Conservation (phyloP, 148 eudicot genomes). For the Pharnaceum exiguum region DNA sequence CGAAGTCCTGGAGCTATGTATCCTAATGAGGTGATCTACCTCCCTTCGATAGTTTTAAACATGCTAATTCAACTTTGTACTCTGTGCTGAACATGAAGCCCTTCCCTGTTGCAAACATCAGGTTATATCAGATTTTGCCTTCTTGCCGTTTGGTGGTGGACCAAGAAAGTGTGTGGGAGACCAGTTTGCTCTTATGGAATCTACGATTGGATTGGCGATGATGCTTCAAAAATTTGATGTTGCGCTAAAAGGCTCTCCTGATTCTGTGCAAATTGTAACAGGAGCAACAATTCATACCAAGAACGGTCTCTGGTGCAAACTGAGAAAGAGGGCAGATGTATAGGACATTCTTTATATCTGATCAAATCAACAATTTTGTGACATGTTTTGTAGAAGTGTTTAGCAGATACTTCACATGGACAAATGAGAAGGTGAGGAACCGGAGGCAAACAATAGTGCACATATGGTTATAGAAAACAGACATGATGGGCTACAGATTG, state of each 20-base stretch:
- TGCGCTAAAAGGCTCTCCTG: slow-evolving; percentile 71
- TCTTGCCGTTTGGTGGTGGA: slow-evolving; percentile 96
- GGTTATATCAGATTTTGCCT: slow-evolving; percentile 81
- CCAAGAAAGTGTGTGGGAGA: slow-evolving; percentile 96
- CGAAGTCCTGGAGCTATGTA: slow-evolving; percentile 96
- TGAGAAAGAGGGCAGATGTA: slow-evolving; percentile 50
- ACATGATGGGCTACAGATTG: too few species aligned
- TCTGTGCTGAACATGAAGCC: neutral
- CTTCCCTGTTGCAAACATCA: slow-evolving; percentile 27
- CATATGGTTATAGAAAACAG: too few species aligned
- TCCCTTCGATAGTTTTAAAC: neutral
- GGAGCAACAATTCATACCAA: slow-evolving; percentile 96
- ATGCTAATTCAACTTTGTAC: neutral
- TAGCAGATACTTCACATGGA: neutral
- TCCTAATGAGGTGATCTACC: slow-evolving; percentile 74
- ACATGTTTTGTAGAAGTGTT: neutral
- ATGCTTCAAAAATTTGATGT: slow-evolving; percentile 80
- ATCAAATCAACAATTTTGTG: neutral
- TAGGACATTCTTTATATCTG: neutral
- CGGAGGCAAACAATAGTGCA: too few species aligned
- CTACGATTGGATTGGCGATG: slow-evolving; percentile 80
- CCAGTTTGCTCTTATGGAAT: slow-evolving; percentile 97
- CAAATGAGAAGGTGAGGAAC: too few species aligned
- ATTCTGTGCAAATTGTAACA: slow-evolving; percentile 77
- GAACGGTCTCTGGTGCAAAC: slow-evolving; percentile 82